Conservation (phyloP, 805 yeast genomes). For the Teunomyces gatunensis region DNA sequence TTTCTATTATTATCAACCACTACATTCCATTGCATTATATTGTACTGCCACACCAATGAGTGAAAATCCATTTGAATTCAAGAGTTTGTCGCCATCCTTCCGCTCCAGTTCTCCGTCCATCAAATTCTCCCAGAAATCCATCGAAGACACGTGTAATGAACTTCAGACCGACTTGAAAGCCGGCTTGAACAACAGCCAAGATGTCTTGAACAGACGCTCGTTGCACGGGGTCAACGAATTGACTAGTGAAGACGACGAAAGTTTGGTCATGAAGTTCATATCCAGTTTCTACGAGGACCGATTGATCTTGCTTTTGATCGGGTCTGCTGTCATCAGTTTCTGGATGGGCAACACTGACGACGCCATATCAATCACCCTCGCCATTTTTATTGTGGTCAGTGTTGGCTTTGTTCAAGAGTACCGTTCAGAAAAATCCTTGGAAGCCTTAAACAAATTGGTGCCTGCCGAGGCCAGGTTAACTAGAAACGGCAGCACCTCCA, state of each 20-base stretch:
- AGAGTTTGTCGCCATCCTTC: slow-evolving; percentile 16
- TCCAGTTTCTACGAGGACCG: slow-evolving; percentile 88
- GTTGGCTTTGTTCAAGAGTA: slow-evolving; percentile 98
- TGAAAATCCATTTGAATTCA: slow-evolving; percentile 38
- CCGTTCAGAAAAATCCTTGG: slow-evolving; percentile 89
- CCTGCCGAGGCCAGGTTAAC: slow-evolving; percentile 96
- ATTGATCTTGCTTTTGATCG: slow-evolving; percentile 79
- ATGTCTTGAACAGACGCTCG: slow-evolving; percentile 66
- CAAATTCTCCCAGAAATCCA: slow-evolving; percentile 56
- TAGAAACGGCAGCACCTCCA: slow-evolving; percentile 72
- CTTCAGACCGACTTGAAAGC: slow-evolving; percentile 56
- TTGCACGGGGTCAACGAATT: slow-evolving; percentile 83
- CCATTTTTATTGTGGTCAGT: slow-evolving; percentile 87
- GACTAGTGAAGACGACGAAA: slow-evolving; percentile 72
- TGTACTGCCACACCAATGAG: slow-evolving; percentile 23
- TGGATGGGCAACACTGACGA: slow-evolving; percentile 96
- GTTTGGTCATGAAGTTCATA: slow-evolving; percentile 65
- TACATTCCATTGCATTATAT: neutral
- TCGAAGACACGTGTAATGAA: slow-evolving; percentile 61
- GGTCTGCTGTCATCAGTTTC: slow-evolving; percentile 83
- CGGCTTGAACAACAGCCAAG: slow-evolving; percentile 72
- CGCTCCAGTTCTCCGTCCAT: slow-evolving; percentile 54
- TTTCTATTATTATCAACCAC: neutral
- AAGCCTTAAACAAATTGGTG: slow-evolving; percentile 87
- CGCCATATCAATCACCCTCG: slow-evolving; percentile 89